phyloP scores from a whole-genome alignment of 164 flowering plant species.

The Echeveria elegans region DNA sequence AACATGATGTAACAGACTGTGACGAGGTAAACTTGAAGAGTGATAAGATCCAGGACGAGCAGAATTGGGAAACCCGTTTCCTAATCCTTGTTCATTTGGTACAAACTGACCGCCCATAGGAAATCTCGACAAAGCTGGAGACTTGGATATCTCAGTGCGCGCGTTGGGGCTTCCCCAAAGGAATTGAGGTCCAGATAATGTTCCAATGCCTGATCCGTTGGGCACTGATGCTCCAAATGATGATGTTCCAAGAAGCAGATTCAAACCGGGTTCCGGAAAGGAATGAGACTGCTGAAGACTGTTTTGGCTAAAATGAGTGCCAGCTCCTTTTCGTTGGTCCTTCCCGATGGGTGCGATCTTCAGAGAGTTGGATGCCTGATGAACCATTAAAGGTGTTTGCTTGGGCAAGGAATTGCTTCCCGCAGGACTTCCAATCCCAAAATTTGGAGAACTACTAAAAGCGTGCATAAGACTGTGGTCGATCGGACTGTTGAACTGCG shows the following conservation, averaged over 20 bases:
- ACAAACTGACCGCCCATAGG: conserved; percentile 38
- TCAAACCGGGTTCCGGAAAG: conserved; percentile 48
- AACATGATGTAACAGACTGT: conserved; percentile 48
- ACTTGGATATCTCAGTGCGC: conserved; percentile 35
- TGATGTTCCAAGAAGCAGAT: conserved; percentile 40
- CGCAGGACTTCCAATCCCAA: conserved; percentile 46
- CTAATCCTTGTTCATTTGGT: conserved; percentile 34
- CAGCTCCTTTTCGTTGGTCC: conserved; percentile 41
- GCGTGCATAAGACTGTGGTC: conserved; percentile 48
- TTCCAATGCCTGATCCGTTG: conserved; percentile 48
- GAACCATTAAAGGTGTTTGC: conserved; percentile 57
- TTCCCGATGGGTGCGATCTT: conserved; percentile 72
- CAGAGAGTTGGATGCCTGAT: conserved; percentile 41
- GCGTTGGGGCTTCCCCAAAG: conserved; percentile 82
- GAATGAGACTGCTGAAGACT: conserved; percentile 52
- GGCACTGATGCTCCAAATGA: conserved; percentile 52
- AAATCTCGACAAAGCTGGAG: conserved; percentile 49
- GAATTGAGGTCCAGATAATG: conserved; percentile 80
- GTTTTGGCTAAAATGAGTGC: conserved; percentile 22
- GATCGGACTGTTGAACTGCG: conserved; percentile 52
- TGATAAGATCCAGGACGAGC: conserved; percentile 31
- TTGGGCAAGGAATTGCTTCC: conserved; percentile 51
- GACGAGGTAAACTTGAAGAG: conserved; percentile 29
- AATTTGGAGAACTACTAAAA: conserved; percentile 49
- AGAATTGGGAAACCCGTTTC: not conserved